phyloP scores from a whole-genome alignment of 2,329 filamentous ascomycete species.

The Fusarium graminum region DNA sequence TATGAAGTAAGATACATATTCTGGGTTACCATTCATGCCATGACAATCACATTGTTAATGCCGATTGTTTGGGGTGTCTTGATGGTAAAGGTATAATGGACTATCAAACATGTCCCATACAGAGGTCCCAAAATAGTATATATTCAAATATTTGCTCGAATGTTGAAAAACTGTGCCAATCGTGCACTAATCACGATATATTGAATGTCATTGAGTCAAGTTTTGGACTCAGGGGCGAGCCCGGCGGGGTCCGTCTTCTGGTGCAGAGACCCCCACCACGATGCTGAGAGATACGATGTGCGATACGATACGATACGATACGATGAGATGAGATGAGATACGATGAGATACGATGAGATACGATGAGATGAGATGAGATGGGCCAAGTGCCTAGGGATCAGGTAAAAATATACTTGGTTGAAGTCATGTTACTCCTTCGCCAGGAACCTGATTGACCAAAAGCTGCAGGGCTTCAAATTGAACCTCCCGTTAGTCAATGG shows the following conservation, averaged over 20 bases:
- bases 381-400: neutral
- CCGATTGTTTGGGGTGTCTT: neutral
- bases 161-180: conserved; percentile 7
- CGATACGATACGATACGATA: conserved; percentile 46
- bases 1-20: conserved; percentile 15
- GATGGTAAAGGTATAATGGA: neutral
- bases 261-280: conserved; percentile 31
- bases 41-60: conserved; percentile 6
- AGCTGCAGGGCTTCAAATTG: conserved; percentile 5
- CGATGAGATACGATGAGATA: conserved; percentile 46
- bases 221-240: conserved; percentile 33
- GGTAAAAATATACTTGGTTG: neutral
- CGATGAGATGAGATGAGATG: conserved; percentile 28
- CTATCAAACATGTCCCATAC: neutral
- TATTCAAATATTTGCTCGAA: neutral
- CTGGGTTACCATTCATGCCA: conserved; percentile 5
- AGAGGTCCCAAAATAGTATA: neutral
- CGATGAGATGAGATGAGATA: conserved; percentile 47
- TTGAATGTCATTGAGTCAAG: neutral
- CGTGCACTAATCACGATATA: conserved; percentile 10
- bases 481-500: conserved; percentile 3
- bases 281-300: conserved; percentile 40
- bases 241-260: conserved; percentile 34
- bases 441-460: neutral
- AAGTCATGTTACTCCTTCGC: neutral